phyloP scores from a whole-genome alignment of 768 basidiomycete genomes.

The Lentinula edodes region DNA sequence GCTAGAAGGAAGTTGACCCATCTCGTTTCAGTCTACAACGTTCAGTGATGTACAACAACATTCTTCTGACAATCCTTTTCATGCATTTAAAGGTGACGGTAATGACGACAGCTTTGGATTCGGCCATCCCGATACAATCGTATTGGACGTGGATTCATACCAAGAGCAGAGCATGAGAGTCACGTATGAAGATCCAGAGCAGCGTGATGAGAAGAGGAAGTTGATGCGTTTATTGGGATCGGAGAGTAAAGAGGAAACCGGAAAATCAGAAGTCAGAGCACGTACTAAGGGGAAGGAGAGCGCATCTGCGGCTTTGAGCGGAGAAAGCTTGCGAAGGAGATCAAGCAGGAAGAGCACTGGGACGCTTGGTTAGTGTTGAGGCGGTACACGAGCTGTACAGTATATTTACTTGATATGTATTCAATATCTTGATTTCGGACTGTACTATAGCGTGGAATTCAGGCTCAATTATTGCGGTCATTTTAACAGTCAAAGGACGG shows the following conservation, averaged over 20 bases:
- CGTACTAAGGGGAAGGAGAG: neutral
- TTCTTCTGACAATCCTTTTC: neutral
- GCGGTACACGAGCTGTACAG: neutral
- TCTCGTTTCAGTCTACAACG: neutral
- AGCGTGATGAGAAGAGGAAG: slow-evolving; percentile 51
- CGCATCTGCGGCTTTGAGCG: neutral
- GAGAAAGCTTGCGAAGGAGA: neutral
- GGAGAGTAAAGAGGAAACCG: slow-evolving; percentile 12
- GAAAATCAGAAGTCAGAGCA: neutral
- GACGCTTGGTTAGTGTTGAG: neutral
- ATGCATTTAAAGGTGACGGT: neutral
- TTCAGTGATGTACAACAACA: neutral
- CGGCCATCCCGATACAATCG: slow-evolving; percentile 17
- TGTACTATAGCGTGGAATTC: neutral
- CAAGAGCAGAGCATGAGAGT: slow-evolving; percentile 50
- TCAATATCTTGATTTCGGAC: neutral
- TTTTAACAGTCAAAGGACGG: no score
- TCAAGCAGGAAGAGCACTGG: neutral
- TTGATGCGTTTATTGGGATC: slow-evolving; percentile 47
- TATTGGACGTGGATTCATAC: slow-evolving; percentile 15
- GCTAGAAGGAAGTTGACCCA: neutral
- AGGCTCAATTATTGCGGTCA: no score
- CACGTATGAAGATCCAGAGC: slow-evolving; percentile 63
- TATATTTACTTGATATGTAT: neutral
- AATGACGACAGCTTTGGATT: slow-evolving; percentile 7